A percentile compares a stretch with the other conserved stretches of the same genome.
Evolutionary conservation across 257 asterid species (phyloP).

Genomic region (Verbascum thapsus): DNA sequence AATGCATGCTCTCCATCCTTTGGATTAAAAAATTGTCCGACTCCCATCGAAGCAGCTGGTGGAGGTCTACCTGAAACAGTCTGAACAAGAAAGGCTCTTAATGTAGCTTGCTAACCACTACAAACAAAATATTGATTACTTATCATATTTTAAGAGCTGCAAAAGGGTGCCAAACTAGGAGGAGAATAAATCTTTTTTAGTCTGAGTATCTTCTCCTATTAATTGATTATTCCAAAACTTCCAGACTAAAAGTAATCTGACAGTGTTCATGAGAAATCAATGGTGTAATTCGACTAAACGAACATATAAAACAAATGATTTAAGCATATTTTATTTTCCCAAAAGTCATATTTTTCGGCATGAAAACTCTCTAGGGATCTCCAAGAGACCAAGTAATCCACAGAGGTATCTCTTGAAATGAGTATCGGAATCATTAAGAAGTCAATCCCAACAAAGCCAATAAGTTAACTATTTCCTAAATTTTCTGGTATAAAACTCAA

Average conservation of each 20-base stretch:
- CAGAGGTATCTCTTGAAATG: neutral
- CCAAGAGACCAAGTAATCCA: conserved; percentile 5
- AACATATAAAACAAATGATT: neutral
- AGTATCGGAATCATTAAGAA: conserved; percentile 4
- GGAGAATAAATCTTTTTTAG: conserved; percentile 5
- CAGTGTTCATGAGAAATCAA: neutral
- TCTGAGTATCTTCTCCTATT: neutral
- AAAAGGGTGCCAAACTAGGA: neutral
- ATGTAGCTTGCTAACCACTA: conserved; percentile 17
- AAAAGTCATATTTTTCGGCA: conserved; percentile 11
- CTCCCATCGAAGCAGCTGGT: conserved; percentile 97
- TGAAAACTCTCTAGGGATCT: conserved; percentile 24
- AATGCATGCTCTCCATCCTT: conserved; percentile 64
- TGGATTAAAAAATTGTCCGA: conserved; percentile 89
- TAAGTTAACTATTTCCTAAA: neutral
- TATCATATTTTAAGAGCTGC: conserved; percentile 2
- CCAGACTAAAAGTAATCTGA: neutral
- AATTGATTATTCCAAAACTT: neutral
- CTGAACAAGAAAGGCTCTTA: conserved; percentile 48
- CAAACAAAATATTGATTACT: neutral
- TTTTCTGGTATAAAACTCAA: conserved; percentile 5
- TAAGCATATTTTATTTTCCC: neutral
- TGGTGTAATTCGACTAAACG: neutral
- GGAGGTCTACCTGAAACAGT: conserved; percentile 96
- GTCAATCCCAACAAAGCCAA: neutral